Evolutionary conservation across 2,329 filamentous ascomycete species (phyloP).

Genomic region (Cladosporium sp.): DNA sequence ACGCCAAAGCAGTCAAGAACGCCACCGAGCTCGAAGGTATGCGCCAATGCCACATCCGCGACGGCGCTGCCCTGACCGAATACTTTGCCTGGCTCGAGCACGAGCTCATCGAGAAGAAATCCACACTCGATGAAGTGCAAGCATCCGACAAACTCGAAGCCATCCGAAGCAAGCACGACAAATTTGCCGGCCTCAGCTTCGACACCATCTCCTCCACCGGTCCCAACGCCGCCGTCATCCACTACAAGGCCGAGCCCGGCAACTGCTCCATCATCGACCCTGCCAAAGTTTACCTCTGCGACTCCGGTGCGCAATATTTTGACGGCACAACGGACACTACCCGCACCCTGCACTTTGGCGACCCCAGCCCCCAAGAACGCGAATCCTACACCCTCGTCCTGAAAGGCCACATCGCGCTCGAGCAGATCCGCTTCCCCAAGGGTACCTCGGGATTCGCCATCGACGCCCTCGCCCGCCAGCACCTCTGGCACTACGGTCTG

Average conservation of each 20-base stretch:
- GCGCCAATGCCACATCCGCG: slow-evolving; percentile 86
- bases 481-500: slow-evolving; percentile 85
- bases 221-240: slow-evolving; percentile 86
- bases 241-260: slow-evolving; percentile 83
- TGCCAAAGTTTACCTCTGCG: slow-evolving; percentile 82
- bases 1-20: slow-evolving; percentile 94
- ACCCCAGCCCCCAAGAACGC: slow-evolving; percentile 74
- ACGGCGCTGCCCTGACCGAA: slow-evolving; percentile 82
- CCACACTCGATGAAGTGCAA: slow-evolving; percentile 74
- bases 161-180: slow-evolving; percentile 60
- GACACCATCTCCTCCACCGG: slow-evolving; percentile 94
- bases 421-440: slow-evolving; percentile 83
- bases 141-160: slow-evolving; percentile 87
- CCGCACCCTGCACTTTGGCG: slow-evolving; percentile 84
- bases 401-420: slow-evolving; percentile 87
- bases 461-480: slow-evolving; percentile 81
- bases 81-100: slow-evolving; percentile 98
- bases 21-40: slow-evolving; percentile 83
- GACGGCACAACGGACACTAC: slow-evolving; percentile 97
- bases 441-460: slow-evolving; percentile 90
- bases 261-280: slow-evolving; percentile 80
- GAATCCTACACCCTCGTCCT: slow-evolving; percentile 90
- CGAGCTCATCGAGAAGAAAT: slow-evolving; percentile 63
- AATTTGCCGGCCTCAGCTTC: slow-evolving; percentile 88
- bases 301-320: slow-evolving; percentile 92